Conservation (phyloP, 768 basidiomycete species). For the Suillus clintonianus region DNA sequence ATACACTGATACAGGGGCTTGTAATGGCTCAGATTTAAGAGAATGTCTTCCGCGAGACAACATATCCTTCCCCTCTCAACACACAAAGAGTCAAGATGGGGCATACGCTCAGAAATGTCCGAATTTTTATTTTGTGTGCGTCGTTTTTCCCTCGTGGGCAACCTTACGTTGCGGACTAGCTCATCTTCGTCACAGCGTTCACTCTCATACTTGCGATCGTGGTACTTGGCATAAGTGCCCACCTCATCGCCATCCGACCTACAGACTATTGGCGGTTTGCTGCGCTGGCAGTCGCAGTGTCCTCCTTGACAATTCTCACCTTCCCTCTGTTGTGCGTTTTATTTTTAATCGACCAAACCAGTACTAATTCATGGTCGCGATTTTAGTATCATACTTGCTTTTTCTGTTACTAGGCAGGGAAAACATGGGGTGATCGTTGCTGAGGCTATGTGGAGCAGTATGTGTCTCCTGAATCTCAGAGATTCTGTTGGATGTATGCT, state of each 20-base stretch:
- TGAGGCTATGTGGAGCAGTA: conserved; percentile 40
- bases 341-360: neutral
- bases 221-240: conserved; percentile 30
- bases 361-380: neutral
- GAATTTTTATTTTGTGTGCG: neutral
- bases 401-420: too few species aligned
- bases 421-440: conserved; percentile 26
- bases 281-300: conserved; percentile 31
- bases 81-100: too few species aligned
- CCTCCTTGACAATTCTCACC: conserved; percentile 28
- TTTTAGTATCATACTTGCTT: too few species aligned
- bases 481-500: neutral
- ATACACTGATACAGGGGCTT: neutral
- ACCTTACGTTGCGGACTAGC: neutral
- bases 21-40: neutral
- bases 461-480: conserved; percentile 10
- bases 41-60: neutral
- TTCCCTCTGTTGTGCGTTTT: conserved; percentile 27
- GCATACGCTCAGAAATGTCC: neutral
- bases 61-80: neutral
- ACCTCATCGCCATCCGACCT: conserved; percentile 21
- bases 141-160: neutral
- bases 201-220: conserved; percentile 29
- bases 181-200: conserved; percentile 10
- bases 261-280: conserved; percentile 24